Evolutionary conservation across 495 filamentous ascomycete genomes (phyloP).

Genomic region (Penicillium pulvis): DNA sequence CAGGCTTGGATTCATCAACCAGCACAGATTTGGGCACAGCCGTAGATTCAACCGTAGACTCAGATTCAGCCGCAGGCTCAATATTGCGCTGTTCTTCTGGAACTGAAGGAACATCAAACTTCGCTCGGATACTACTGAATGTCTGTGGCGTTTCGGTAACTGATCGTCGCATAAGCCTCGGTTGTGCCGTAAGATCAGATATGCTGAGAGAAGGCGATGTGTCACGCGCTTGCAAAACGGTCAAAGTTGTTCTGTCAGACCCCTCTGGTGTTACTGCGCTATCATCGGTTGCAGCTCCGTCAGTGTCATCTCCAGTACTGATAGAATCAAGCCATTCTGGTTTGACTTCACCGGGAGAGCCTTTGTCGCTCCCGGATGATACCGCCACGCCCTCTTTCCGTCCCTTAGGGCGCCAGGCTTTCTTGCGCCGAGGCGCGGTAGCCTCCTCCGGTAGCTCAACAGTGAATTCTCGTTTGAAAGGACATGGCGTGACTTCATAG

Average conservation of each 20-base stretch:
- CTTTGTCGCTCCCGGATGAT: slow-evolving; percentile 12
- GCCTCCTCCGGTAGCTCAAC: slow-evolving; percentile 74
- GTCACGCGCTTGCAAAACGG: slow-evolving; percentile 30
- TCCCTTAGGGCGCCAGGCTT: slow-evolving; percentile 68
- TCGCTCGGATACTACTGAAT: slow-evolving; percentile 47
- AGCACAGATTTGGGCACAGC: background rate
- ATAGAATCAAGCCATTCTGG: slow-evolving; percentile 29
- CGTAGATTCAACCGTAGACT: background rate
- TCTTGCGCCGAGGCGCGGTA: slow-evolving; percentile 64
- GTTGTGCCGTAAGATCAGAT: slow-evolving; percentile 19
- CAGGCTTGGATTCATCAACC: background rate
- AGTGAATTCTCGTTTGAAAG: slow-evolving; percentile 75
- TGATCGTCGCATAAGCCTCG: slow-evolving; percentile 24
- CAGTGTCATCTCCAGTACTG: slow-evolving; percentile 41
- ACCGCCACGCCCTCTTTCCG: slow-evolving; percentile 44
- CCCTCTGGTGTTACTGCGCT: slow-evolving; percentile 31
- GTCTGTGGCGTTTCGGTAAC: slow-evolving; percentile 45
- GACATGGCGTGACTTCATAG: slow-evolving; percentile 86
- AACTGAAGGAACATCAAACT: slow-evolving; percentile 43
- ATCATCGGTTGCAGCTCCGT: slow-evolving; percentile 44
- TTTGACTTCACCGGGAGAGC: slow-evolving; percentile 12
- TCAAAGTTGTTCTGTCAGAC: slow-evolving; percentile 30
- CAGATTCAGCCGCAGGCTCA: slow-evolving; percentile 25
- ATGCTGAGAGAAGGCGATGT: slow-evolving; percentile 20
- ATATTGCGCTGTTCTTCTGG: slow-evolving; percentile 15